Conservation (phyloP, 1,139 yeast species). For the Geotrichum aggregatum region DNA sequence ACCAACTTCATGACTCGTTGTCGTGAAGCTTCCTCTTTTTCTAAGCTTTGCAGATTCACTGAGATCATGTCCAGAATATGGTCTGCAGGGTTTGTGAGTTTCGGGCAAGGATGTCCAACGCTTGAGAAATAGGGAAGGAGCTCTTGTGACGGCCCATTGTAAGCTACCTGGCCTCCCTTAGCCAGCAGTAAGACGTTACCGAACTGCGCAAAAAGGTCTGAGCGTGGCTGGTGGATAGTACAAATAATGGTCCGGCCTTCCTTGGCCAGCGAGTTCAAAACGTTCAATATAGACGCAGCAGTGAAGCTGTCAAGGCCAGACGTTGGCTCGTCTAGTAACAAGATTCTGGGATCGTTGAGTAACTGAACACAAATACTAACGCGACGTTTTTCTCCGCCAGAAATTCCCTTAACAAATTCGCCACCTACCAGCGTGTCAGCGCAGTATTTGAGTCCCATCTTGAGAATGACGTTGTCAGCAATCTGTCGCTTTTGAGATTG, state of each 20-base stretch:
- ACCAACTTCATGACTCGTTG: slow-evolving; percentile 35
- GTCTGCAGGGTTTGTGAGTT: slow-evolving; percentile 66
- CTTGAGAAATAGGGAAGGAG: slow-evolving; percentile 45
- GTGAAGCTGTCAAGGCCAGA: slow-evolving; percentile 83
- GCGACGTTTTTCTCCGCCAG: slow-evolving; percentile 84
- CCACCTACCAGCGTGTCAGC: slow-evolving; percentile 74
- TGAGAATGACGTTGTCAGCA: slow-evolving; percentile 56
- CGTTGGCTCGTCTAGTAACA: slow-evolving; percentile 82
- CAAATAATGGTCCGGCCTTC: slow-evolving; percentile 67
- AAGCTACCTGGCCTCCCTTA: slow-evolving; percentile 68
- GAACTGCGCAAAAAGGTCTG: slow-evolving; percentile 57
- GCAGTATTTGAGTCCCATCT: slow-evolving; percentile 72
- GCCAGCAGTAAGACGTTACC: slow-evolving; percentile 66
- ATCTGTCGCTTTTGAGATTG: slow-evolving; percentile 34
- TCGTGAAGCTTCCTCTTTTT: slow-evolving; percentile 40
- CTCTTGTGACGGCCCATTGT: slow-evolving; percentile 45
- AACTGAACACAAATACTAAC: slow-evolving; percentile 78
- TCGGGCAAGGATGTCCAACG: slow-evolving; percentile 54
- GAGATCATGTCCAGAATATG: slow-evolving; percentile 68
- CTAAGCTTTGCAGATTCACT: slow-evolving; percentile 39
- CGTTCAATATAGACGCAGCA: slow-evolving; percentile 61
- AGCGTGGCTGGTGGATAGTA: slow-evolving; percentile 83
- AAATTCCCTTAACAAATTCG: slow-evolving; percentile 63
- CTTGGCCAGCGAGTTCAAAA: slow-evolving; percentile 55
- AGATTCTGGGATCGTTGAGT: slow-evolving; percentile 62